phyloP scores from a whole-genome alignment of 768 basidiomycete species.

The Tubosaeta sp. region DNA sequence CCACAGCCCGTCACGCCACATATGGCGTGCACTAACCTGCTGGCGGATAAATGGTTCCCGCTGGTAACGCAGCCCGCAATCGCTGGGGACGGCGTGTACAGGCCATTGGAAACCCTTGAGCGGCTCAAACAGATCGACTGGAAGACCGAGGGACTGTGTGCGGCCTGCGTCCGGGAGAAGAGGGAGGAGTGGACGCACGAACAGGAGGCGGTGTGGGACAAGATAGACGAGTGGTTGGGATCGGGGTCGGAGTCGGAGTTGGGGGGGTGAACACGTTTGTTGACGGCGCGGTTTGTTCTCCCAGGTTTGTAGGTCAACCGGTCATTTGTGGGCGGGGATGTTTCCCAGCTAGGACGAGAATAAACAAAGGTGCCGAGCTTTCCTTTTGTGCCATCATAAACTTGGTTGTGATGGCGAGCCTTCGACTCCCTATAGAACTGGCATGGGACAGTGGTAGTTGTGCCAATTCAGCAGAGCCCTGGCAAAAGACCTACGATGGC shows the following conservation, averaged over 20 bases:
- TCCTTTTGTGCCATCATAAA: background rate
- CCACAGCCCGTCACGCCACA: slow-evolving; percentile 51
- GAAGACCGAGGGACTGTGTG: slow-evolving; percentile 54
- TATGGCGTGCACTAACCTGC: slow-evolving; percentile 68
- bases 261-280: background rate
- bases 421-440: too few species aligned
- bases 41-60: slow-evolving; percentile 70
- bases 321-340: background rate
- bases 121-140: slow-evolving; percentile 56
- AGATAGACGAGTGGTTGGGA: slow-evolving; percentile 57
- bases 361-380: background rate
- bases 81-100: slow-evolving; percentile 56
- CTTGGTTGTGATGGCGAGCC: background rate
- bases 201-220: slow-evolving; percentile 54
- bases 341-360: background rate
- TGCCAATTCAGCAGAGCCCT: too few species aligned
- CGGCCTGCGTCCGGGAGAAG: slow-evolving; percentile 54
- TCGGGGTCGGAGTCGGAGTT: background rate
- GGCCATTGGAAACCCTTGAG: slow-evolving; percentile 69
- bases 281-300: background rate
- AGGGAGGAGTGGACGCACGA: slow-evolving; percentile 62
- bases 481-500: too few species aligned
- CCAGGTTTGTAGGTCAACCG: background rate
- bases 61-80: slow-evolving; percentile 68
- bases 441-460: too few species aligned